Conservation (phyloP, 768 basidiomycete species). For the Boletellus ananas region DNA sequence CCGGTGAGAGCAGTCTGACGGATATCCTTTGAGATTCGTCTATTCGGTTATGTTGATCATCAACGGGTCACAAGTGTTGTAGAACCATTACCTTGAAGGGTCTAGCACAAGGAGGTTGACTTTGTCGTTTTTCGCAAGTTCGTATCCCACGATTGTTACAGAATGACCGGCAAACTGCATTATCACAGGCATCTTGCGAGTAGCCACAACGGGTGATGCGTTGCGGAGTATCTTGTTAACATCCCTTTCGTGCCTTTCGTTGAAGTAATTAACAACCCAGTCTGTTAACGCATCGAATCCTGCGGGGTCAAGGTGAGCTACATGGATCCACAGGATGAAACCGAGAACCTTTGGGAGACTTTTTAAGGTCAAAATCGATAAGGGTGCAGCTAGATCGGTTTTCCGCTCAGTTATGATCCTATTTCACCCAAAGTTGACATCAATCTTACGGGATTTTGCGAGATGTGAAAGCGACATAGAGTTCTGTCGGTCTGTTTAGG, state of each 20-base stretch:
- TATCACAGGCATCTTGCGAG: conserved; percentile 75
- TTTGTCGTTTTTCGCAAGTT: conserved; percentile 53
- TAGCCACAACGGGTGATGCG: conserved; percentile 49
- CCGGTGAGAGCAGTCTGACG: conserved; percentile 21
- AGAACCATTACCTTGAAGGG: conserved; percentile 54
- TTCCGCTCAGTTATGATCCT: not conserved
- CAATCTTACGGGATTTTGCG: conserved; percentile 76
- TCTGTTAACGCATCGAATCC: conserved; percentile 50
- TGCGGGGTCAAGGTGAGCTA: conserved; percentile 13
- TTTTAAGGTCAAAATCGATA: conserved; percentile 58
- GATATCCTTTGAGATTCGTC: conserved; percentile 8
- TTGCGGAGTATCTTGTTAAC: conserved; percentile 52
- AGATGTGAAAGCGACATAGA: conserved; percentile 74
- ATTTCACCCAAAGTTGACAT: not conserved
- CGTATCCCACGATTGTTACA: conserved; percentile 82
- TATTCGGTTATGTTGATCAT: conserved; percentile 8
- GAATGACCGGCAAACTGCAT: conserved; percentile 85
- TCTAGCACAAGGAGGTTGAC: conserved; percentile 74
- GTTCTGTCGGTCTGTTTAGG: conserved; percentile 41
- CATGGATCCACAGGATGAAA: not conserved
- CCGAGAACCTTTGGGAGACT: conserved; percentile 41
- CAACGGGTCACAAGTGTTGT: not conserved
- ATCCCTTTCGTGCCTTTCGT: conserved; percentile 33
- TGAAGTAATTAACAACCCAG: conserved; percentile 80
- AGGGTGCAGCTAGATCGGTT: conserved; percentile 46